Base-by-base conservation (phyloP, 2,329 filamentous ascomycete species). In the Aspergillus tanneri region DNA sequence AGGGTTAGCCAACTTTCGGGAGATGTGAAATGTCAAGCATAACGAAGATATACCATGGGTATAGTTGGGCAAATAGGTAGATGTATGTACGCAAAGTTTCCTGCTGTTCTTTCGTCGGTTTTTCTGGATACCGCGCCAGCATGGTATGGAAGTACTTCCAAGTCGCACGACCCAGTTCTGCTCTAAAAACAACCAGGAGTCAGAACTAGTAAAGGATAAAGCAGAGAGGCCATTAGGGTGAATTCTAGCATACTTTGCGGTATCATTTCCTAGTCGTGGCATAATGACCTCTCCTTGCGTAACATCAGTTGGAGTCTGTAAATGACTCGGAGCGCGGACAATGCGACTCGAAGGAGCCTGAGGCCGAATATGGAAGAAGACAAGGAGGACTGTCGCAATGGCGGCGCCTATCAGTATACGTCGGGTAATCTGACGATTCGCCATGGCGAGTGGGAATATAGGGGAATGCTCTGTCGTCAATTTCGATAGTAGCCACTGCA, bases 91-190 rank as follows among this genome's bases (percentile, higher is more conserved):
- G 74, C 52, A 86, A 63, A 4, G 82, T 79, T 42, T 78, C 72
- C 57, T 79, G 78, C 62, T 86, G 81, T 46, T 85, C 82, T 18
- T 72, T 66, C 0, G 78, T 81, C 2, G 83, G 83, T 50, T 79
- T 77, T 59, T 85, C 82, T 10, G 83, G 83, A 61, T 84, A 86
- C 55, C 81, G 77, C 44, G 81, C 81, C 72, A 86, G 83, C 50
- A 82, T 82, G 14, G 83, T 86, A 64, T 86, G 83, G 55, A 86
- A 76, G 54, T 84, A 75, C 60, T 84, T 83, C 83, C 83, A 86
- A 27, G 82, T 78, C 47, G 83, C 80, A 52, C 82, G 77, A 52
- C 83, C 83, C 22, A 86, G 73, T 66, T 86, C 83, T 51, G 80
- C 82, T 67, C 77, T 81, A 49, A 40, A 30, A 48, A 44, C 14